A percentile compares a stretch with the other conserved stretches of the same genome.
Conservation (phyloP, 2,329 filamentous ascomycete genomes). For the Aspergillus sp. region DNA sequence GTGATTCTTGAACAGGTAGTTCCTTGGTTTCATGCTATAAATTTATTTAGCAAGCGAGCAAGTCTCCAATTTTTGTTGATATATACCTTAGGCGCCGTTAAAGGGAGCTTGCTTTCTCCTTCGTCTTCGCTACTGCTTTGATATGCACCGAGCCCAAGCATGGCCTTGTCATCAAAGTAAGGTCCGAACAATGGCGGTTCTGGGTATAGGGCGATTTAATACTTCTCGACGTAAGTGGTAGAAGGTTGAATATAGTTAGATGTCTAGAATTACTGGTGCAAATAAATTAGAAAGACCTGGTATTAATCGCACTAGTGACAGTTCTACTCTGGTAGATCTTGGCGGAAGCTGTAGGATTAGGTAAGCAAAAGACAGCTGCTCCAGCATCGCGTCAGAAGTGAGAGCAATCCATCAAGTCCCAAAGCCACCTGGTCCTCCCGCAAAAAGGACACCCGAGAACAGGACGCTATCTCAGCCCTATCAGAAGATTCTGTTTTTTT, state of each 20-base stretch:
- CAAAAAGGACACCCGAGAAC: conserved; percentile 1
- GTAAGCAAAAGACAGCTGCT: conserved; percentile 33
- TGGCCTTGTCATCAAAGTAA: conserved; percentile 10
- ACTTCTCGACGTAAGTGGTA: not conserved
- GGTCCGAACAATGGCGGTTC: conserved; percentile 2
- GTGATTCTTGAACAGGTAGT: conserved; percentile 1
- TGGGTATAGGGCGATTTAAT: conserved; percentile 1
- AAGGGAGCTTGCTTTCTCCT: conserved; percentile 12
- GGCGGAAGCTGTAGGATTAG: conserved; percentile 18
- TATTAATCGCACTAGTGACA: not conserved
- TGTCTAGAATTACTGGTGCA: no score
- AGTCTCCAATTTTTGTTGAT: not conserved
- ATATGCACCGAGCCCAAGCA: conserved; percentile 39
- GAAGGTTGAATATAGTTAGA: not conserved
- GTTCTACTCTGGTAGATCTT: not conserved
- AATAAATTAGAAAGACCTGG: no score
- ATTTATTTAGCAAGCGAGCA: not conserved
- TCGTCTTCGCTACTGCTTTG: conserved; percentile 43
- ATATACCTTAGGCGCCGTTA: conserved; percentile 17
- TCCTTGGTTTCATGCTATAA: conserved; percentile 7
- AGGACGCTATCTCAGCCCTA: not conserved
- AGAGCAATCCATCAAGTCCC: conserved; percentile 5
- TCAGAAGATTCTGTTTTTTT: conserved; percentile 9
- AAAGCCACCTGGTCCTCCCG: not conserved
- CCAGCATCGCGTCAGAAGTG: conserved; percentile 29